These are phyloP conservation scores for Metschnikowia hibisci DNA, from an alignment of 805 yeast genomes.

Conservation along the genomic window DNA sequence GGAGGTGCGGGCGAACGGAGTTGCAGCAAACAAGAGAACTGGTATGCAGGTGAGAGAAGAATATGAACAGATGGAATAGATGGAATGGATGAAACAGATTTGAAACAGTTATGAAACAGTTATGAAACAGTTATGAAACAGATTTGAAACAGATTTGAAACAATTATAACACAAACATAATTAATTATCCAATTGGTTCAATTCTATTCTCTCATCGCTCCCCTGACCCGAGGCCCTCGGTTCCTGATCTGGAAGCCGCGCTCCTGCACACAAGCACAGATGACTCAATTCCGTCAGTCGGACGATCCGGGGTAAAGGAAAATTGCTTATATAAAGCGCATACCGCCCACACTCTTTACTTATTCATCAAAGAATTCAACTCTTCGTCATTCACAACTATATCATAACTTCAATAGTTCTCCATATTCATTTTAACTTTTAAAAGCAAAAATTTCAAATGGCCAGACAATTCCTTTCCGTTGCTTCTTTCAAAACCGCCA, in stretches of 20 bases:
- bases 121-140: too few relatives aligned
- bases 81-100: too few relatives aligned
- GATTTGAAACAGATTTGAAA: too few relatives aligned
- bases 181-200: too few relatives aligned
- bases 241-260: not conserved
- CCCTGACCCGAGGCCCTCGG: slow-evolving; percentile 1
- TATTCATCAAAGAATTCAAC: not conserved
- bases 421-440: too few relatives aligned
- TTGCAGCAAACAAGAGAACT: too few relatives aligned
- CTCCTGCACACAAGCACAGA: not conserved
- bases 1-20: too few relatives aligned
- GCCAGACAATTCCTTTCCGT: slow-evolving; percentile 30
- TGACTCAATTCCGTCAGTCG: slow-evolving; percentile 13
- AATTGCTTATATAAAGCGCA: slow-evolving; percentile 4
- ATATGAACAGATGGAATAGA: too few relatives aligned
- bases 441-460: slow-evolving; percentile 17
- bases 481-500: slow-evolving; percentile 37
- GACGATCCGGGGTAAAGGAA: slow-evolving; percentile 17
- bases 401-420: not conserved
- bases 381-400: too few relatives aligned
- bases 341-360: not conserved
- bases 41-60: too few relatives aligned
- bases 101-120: too few relatives aligned
- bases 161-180: too few relatives aligned
- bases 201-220: not conserved